A percentile compares a stretch with the other conserved stretches of the same genome.
Evolutionary conservation across 306 rosid genomes (phyloP).

Genomic region (Prunus dulcis): DNA sequence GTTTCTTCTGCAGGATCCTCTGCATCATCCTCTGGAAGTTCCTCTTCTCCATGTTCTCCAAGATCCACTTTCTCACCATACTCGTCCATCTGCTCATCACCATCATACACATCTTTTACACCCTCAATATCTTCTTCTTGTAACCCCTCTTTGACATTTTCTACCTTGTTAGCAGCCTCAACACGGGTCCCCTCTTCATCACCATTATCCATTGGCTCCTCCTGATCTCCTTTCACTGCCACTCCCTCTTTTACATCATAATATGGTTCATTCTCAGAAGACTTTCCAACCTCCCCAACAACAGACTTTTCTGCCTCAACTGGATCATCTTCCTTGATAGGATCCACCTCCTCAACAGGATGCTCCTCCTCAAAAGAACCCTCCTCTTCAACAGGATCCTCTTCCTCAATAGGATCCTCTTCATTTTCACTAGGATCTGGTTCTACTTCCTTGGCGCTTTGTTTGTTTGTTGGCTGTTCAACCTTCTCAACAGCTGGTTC

Average conservation of each 20-base stretch:
- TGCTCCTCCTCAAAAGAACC: not conserved
- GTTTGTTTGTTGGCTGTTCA: conserved; percentile 5
- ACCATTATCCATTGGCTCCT: conserved; percentile 27
- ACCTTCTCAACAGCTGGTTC: not conserved
- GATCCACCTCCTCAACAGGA: conserved; percentile 3
- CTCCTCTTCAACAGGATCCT: not conserved
- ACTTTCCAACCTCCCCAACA: conserved; percentile 26
- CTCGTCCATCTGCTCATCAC: conserved; percentile 28
- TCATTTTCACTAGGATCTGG: not conserved
- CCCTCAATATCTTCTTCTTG: conserved; percentile 30
- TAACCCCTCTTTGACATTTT: conserved; percentile 23
- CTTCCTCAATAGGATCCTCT: not conserved
- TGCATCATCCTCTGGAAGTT: conserved; percentile 42
- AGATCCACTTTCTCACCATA: conserved; percentile 43
- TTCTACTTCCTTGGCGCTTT: not conserved
- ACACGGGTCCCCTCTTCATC: conserved; percentile 21
- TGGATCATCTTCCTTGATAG: not conserved
- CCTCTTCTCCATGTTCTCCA: conserved; percentile 49
- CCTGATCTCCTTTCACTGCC: conserved; percentile 24
- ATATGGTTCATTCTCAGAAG: conserved; percentile 27
- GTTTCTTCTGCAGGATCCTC: conserved; percentile 46
- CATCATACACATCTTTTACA: conserved; percentile 19
- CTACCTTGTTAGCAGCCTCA: conserved; percentile 19
- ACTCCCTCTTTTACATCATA: conserved; percentile 27
- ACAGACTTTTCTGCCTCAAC: conserved; percentile 5